Evolutionary conservation across 352 stramenopile species (phyloP), one percentile per base, ranked within the genome.

Genomic region (Phytophthora kernoviae): DNA sequence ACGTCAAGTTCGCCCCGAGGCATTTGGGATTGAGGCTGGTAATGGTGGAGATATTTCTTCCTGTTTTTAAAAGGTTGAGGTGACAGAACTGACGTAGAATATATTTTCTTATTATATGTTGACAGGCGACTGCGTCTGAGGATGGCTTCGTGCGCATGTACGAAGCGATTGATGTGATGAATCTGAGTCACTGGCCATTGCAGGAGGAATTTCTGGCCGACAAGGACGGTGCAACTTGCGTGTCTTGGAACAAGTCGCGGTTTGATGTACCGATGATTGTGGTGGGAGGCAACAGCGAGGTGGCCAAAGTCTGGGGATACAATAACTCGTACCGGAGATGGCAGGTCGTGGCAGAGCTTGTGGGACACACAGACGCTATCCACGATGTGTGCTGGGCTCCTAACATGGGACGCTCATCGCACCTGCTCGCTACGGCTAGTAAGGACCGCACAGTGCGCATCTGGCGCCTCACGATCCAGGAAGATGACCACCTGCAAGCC

Each of bases 371-470:
- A 22, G 83, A 95, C 50, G 82, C 89, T 44, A 96, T 99, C 45
- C 84, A 98, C 67, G 96, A 98, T 77, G 95, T 99, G 30, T 90
- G 87, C 54, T 99, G 96, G 96, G 96, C 97, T 33, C 94, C 96
- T 7, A 98, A 98, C 77, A 96, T 99, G 65, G 96, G 96, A 7
- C 83, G 87, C 18, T 93, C 84, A 32, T 93, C 93, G 68, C 96
- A 99, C 70, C 81, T 96, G 30, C 87, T 99, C 62, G 94, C 94
- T 0, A 97, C 87, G 4, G 94, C 90, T 17, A 96, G 88, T 39
- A 97, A 96, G 59, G 94, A 98, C 73, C 91, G 77, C 65, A 97
- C 87, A 2, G 87, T 94, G 55, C 82, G 79, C 43, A 87, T 94
- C 71, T 97, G 79, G 91, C 78, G 90, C 46, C 79, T 96, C 12